These are phyloP conservation scores for Fusarium sp. DNA, from an alignment of 2,329 filamentous ascomycete genomes.

Conservation along the genomic window DNA sequence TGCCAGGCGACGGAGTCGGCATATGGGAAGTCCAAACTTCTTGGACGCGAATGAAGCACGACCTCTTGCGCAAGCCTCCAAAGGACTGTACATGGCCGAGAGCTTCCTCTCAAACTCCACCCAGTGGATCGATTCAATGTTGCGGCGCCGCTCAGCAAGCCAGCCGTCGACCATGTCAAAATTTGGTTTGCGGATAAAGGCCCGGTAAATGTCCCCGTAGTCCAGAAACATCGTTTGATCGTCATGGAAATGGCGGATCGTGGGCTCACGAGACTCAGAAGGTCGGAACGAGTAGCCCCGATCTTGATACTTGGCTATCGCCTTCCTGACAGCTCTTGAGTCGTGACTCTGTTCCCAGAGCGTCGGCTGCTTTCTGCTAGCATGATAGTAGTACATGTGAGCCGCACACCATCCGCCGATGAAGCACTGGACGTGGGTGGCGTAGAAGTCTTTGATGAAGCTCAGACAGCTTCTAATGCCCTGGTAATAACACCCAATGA, in stretches of 20 bases:
- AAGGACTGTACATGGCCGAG: background rate
- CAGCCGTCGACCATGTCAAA: conserved; percentile 2
- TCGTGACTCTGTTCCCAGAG: conserved; percentile 3
- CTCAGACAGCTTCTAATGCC: conserved; percentile 16
- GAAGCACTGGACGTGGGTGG: conserved; percentile 21
- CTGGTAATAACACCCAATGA: conserved; percentile 11
- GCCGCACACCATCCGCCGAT: conserved; percentile 17
- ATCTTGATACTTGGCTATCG: conserved; percentile 9
- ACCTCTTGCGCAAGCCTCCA: conserved; percentile 6
- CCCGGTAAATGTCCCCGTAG: conserved; percentile 14
- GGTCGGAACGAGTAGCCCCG: conserved; percentile 2
- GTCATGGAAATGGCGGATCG: conserved; percentile 9
- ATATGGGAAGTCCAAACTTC: background rate
- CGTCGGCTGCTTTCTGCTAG: background rate
- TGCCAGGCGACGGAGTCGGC: background rate
- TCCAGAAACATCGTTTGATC: conserved; percentile 10
- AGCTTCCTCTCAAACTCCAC: conserved; percentile 12
- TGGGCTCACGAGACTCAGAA: background rate
- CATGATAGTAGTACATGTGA: conserved; percentile 20
- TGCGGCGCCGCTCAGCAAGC: conserved; percentile 7
- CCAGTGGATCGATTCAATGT: conserved; percentile 12
- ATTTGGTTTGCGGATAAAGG: background rate
- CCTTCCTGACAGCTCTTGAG: conserved; percentile 3
- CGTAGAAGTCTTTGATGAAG: conserved; percentile 24
- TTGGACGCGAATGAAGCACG: conserved; percentile 1